A percentile compares a stretch with the other conserved stretches of the same genome.
These are phyloP conservation scores for Leccinum pellstonianum DNA, from an alignment of 768 basidiomycete genomes.

Conservation along the genomic window DNA sequence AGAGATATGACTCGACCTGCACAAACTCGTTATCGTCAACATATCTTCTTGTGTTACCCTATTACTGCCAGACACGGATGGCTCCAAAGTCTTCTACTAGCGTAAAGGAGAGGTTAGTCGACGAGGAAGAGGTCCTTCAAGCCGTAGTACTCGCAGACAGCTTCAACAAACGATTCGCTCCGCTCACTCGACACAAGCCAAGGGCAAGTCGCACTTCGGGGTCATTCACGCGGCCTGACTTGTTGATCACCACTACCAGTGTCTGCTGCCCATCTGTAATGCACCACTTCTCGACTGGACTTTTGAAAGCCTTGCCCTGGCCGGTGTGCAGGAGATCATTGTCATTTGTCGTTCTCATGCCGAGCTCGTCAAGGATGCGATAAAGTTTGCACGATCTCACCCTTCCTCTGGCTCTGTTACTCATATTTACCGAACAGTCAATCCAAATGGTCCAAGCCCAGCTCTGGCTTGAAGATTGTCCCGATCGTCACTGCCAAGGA, in stretches of 20 bases:
- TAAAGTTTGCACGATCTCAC: conserved; percentile 55
- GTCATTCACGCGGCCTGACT: conserved; percentile 15
- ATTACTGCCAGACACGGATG: conserved; percentile 41
- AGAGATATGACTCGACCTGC: conserved; percentile 25
- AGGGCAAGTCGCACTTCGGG: conserved; percentile 52
- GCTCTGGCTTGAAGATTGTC: conserved; percentile 76
- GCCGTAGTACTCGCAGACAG: conserved; percentile 96
- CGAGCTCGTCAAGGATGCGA: conserved; percentile 78
- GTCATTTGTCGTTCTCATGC: conserved; percentile 92
- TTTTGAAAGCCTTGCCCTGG: conserved; percentile 90
- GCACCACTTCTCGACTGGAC: conserved; percentile 94
- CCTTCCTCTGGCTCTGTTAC: conserved; percentile 12
- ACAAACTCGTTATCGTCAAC: background rate
- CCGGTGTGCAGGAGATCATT: conserved; percentile 94
- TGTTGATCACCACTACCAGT: conserved; percentile 45
- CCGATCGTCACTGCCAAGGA: conserved; percentile 85
- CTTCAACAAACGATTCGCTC: conserved; percentile 91
- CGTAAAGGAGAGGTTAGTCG: conserved; percentile 63
- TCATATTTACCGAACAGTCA: conserved; percentile 43
- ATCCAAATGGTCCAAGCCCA: conserved; percentile 83
- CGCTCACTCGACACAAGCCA: conserved; percentile 84
- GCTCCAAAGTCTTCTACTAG: conserved; percentile 54
- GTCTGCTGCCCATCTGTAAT: conserved; percentile 91
- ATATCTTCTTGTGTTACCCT: background rate
- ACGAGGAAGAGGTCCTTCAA: conserved; percentile 88